Evolutionary conservation across 2,329 filamentous ascomycete genomes (phyloP).

Genomic region (Magnaporthales sp.): DNA sequence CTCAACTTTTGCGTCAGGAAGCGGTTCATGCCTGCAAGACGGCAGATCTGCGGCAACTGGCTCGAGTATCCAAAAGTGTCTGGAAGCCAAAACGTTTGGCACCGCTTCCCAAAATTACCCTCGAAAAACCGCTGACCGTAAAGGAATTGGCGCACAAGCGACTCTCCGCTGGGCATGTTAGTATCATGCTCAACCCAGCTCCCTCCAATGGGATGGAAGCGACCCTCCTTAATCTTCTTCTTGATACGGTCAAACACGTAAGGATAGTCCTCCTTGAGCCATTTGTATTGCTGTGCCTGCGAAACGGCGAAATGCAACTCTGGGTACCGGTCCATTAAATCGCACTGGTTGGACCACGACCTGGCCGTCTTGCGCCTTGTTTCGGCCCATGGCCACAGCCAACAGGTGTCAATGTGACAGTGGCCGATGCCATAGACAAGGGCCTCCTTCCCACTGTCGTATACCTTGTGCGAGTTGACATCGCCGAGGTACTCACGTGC

Average conservation of each 20-base stretch:
- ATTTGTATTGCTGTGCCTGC: conserved; percentile 46
- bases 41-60: conserved; percentile 58
- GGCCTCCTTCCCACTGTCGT: conserved; percentile 63
- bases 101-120: conserved; percentile 54
- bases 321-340: conserved; percentile 58
- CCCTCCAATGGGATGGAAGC: conserved; percentile 58
- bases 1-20: conserved; percentile 65
- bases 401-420: conserved; percentile 63
- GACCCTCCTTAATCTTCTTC: conserved; percentile 55
- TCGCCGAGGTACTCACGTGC: conserved; percentile 51
- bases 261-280: conserved; percentile 58
- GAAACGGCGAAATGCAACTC: conserved; percentile 58
- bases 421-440: conserved; percentile 69
- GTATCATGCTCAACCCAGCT: conserved; percentile 67
- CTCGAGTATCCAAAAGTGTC: conserved; percentile 63
- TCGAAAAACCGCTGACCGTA: conserved; percentile 63
- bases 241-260: conserved; percentile 58
- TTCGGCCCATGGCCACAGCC: conserved; percentile 63
- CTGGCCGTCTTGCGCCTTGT: conserved; percentile 56
- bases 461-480: conserved; percentile 65
- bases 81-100: conserved; percentile 59
- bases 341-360: conserved; percentile 59
- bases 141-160: conserved; percentile 56
- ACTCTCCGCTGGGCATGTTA: conserved; percentile 60
- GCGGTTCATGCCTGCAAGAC: conserved; percentile 56